Percentiles rank a stretch among this genome's conserved stretches.
phyloP scores from a whole-genome alignment of 495 filamentous ascomycete species.

The Neurospora africana region DNA sequence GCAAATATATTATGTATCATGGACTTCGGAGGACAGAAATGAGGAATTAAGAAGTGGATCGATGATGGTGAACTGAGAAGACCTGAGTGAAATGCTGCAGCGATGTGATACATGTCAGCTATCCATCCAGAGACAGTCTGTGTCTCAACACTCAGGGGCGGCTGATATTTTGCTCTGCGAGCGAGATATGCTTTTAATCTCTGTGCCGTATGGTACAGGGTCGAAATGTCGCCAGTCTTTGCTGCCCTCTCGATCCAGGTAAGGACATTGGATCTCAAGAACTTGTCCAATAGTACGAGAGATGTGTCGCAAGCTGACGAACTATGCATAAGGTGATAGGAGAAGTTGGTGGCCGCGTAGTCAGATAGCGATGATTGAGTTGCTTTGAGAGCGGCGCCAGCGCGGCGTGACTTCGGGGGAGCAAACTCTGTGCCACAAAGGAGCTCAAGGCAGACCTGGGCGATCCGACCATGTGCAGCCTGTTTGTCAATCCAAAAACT shows the following conservation, averaged over 20 bases:
- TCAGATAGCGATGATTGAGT: slow-evolving; percentile 1
- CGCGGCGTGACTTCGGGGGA: not conserved
- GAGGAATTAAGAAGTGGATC: slow-evolving; percentile 4
- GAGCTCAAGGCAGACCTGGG: not conserved
- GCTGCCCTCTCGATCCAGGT: not conserved
- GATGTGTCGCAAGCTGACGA: not conserved
- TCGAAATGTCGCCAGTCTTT: not conserved
- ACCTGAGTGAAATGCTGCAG: not conserved
- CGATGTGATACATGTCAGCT: too few species aligned
- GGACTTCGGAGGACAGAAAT: slow-evolving; percentile 5
- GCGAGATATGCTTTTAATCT: slow-evolving; percentile 7
- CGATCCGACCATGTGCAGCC: not conserved
- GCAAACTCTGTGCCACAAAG: not conserved
- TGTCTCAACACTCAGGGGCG: too few species aligned
- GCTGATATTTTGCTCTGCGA: not conserved
- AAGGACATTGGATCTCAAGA: not conserved
- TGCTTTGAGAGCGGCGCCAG: not conserved
- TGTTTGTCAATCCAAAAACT: too few species aligned
- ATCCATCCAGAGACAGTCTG: too few species aligned
- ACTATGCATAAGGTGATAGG: slow-evolving; percentile 6
- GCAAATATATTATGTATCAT: slow-evolving; percentile 4
- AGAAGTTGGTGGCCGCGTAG: slow-evolving; percentile 11
- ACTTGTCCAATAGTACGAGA: not conserved
- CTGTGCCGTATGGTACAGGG: not conserved
- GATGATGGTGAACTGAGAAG: slow-evolving; percentile 6